Conservation (phyloP, 208 protist species). For the Acanthamoeba triangularis region DNA sequence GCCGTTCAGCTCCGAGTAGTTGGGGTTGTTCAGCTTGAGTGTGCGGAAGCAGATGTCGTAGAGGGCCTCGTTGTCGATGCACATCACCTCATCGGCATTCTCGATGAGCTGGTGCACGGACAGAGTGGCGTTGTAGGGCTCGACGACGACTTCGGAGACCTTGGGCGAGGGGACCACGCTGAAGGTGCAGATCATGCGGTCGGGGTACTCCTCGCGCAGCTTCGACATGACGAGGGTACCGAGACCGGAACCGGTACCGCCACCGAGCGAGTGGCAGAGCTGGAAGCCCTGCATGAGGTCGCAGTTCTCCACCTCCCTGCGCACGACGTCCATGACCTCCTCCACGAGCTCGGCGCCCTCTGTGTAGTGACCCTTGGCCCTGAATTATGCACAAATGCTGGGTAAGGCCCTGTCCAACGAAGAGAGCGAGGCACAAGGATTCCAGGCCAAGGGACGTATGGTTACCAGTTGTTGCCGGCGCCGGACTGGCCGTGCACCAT, state of each 20-base stretch:
- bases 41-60: constrained; percentile 99
- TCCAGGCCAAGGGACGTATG: too few relatives aligned
- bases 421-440: too few relatives aligned
- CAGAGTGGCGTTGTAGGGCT: constrained; percentile 98
- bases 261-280: constrained; percentile 98
- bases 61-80: constrained; percentile 99
- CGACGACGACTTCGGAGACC: constrained; percentile 98
- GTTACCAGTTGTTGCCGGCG: constrained; percentile 99
- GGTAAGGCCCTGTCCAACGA: too few relatives aligned
- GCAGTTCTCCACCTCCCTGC: constrained; percentile 98
- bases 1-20: constrained; percentile 98
- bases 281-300: constrained; percentile 99
- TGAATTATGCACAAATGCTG: too few relatives aligned
- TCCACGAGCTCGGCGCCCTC: constrained; percentile 99
- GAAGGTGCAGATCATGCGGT: constrained; percentile 98
- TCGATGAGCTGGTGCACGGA: constrained; percentile 98
- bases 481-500: constrained; percentile 98
- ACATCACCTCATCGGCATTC: constrained; percentile 98
- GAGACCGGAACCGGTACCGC: constrained; percentile 99
- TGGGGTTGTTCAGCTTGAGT: constrained; percentile 97
- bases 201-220: constrained; percentile 98
- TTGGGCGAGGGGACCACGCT: constrained; percentile 99
- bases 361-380: constrained; percentile 98
- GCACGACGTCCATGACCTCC: constrained; percentile 97
- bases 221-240: constrained; percentile 98